Base-by-base conservation (phyloP, 83 land plant genomes). In the Picea engelmannii region DNA sequence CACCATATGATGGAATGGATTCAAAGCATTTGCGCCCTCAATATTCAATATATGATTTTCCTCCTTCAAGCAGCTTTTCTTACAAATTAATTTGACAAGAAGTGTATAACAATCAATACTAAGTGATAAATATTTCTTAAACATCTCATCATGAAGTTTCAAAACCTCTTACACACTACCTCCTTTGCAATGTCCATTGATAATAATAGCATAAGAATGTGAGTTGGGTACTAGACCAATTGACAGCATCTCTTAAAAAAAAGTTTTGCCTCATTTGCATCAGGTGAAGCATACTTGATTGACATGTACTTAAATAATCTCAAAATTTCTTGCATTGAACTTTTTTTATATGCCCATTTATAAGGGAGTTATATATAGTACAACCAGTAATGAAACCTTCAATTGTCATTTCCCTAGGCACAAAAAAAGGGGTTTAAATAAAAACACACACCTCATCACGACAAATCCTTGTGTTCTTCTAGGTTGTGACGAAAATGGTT, bases 261-360 rank as follows among this genome's bases (percentile, higher is more conserved):
- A 38, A 47, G 60, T 25, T 65, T 79, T 67, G 85, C 82, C 65
- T 83, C 85, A 38, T 3, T 4, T 38, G 58, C 25, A 76, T 86
- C 88, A 23, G 85, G 82, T 21, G 76, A 42, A 42, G 74, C 15
- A 58, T 15, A 4, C 17, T 13, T 58, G 16, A 58, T 13, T 58
- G 17, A 3, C 60, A 58, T 58, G 60, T 58, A 15, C 5, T 4
- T 27, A 68, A 66, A 55, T 27, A 15, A 83, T 84, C 76, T 87
- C 95, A 73, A 74, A 59, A 52, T 88, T 70, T 52, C 88, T 83
- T 6, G 86, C 95, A 79, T 80, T 87, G 6, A 87, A 91, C 80
- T 86, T 76, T 66, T 68, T 89, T 76, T 90, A 89, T 93, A 93
- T 12, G 95, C 18, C 87, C 87, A 63, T 77, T 78, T 52, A 78